Percentiles rank a stretch among this genome's conserved stretches.
Evolutionary conservation across 2,329 filamentous ascomycete species (phyloP).

Genomic region (Sporothrix humicola): DNA sequence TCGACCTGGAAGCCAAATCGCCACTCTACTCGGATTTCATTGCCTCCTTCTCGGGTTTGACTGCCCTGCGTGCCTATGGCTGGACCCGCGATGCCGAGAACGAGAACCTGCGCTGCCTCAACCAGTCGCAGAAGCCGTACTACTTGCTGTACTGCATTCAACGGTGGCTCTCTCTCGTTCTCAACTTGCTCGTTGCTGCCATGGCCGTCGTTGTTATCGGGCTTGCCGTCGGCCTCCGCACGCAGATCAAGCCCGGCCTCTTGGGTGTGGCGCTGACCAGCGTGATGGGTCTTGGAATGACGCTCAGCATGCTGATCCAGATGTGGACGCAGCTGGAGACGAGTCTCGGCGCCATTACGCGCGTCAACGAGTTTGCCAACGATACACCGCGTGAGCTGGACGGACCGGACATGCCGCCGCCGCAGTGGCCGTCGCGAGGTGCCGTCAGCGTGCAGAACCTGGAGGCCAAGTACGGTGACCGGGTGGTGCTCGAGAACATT

Average conservation of each 20-base stretch:
- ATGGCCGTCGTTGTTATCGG: constrained; percentile 47
- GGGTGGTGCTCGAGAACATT: constrained; percentile 40
- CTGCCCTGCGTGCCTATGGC: constrained; percentile 60
- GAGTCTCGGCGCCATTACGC: constrained; percentile 41
- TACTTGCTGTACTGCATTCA: constrained; percentile 64
- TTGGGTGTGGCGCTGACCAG: constrained; percentile 46
- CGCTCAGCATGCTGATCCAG: constrained; percentile 39
- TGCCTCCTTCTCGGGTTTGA: constrained; percentile 55
- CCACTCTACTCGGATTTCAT: constrained; percentile 54
- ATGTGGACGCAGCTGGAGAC: constrained; percentile 43
- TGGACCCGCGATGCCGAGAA: constrained; percentile 54
- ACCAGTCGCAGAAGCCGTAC: constrained; percentile 61
- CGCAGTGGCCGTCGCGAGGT: constrained; percentile 27
- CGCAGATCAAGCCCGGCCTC: constrained; percentile 42
- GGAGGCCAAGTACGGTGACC: constrained; percentile 32
- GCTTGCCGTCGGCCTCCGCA: constrained; percentile 46
- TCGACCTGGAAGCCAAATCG: constrained; percentile 60
- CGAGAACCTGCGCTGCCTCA: constrained; percentile 55
- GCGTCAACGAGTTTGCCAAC: constrained; percentile 36
- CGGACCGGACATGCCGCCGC: constrained; percentile 27
- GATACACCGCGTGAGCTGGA: constrained; percentile 32
- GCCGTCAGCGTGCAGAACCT: constrained; percentile 28
- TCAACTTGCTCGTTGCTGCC: constrained; percentile 48
- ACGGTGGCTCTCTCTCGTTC: constrained; percentile 55
- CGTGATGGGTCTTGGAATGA: constrained; percentile 40